These are phyloP conservation scores for Carallia pectinifolia DNA, from an alignment of 345 rosid genomes.

Conservation along the genomic window DNA sequence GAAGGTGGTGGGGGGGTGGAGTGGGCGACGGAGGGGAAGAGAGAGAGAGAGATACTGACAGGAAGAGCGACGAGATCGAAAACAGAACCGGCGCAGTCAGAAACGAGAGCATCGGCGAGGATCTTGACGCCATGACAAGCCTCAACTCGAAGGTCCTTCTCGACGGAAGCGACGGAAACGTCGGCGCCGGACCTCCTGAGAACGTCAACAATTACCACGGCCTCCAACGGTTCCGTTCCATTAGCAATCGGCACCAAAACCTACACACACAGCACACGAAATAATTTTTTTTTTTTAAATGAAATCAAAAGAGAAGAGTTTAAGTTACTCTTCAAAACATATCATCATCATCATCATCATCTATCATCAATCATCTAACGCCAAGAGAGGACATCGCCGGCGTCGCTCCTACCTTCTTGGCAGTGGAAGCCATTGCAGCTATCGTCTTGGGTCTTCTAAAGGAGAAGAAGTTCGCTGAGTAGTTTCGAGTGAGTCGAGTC, in stretches of 20 bases:
- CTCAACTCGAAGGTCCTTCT: constrained; percentile 61
- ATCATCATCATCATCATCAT: no score
- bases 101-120: constrained; percentile 65
- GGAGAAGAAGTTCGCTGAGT: constrained; percentile 32
- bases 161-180: constrained; percentile 81
- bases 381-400: no score
- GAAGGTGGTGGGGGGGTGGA: no score
- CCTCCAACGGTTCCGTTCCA: constrained; percentile 95
- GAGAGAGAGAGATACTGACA: background rate
- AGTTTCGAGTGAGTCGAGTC: background rate
- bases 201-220: constrained; percentile 79
- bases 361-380: no score
- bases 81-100: constrained; percentile 45
- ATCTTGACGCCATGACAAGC: constrained; percentile 76
- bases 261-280: constrained; percentile 24
- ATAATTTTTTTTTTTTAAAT: no score
- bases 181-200: constrained; percentile 80
- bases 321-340: no score
- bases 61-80: constrained; percentile 81
- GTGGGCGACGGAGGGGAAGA: no score
- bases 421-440: background rate
- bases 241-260: constrained; percentile 92
- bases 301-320: background rate
- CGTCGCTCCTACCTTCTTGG: background rate
- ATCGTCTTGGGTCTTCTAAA: no score